Base-by-base conservation (phyloP, 352 stramenopile species). In the Pythium diclinum region DNA sequence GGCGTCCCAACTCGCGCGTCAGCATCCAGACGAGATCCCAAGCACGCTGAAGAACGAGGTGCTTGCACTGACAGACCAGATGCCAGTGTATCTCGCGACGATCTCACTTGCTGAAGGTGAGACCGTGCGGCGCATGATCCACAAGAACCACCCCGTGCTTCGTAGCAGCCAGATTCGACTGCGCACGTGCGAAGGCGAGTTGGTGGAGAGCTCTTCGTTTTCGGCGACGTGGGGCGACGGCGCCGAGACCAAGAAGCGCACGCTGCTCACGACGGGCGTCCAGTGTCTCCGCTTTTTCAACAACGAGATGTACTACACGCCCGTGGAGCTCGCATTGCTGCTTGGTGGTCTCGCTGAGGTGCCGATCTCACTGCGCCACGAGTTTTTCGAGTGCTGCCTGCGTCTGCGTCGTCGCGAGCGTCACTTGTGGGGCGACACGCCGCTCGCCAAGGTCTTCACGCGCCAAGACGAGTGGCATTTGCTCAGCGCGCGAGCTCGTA, bases 201-300 rank as follows among this genome's bases (percentile, higher is more conserved):
- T 94, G 0, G 79, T 95, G 0, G 87, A 95, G 59, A 88, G 84
- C 63, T 95, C 86, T 10, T 90, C 79, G 47, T 87, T 89, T 38
- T 79, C 79, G 34, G 76, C 81, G 6, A 74, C 76, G 14, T 92
- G 83, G 83, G 32, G 44, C 13, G 54, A 66, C 33, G 56, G 62
- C 14, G 52, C 61, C 3, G 46, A 60, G 16, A 21, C 53, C 7
- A 58, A 63, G 3, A 61, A 85, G 25, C 66, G 60, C 13, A 69
- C 71, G 28, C 68, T 92, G 44, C 44, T 51, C 28, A 64, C 77
- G 6, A 77, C 85, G 8, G 82, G 74, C 5, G 69, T 92, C 0
- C 81, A 95, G 59, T 99, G 95, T 69, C 96, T 97, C 64, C 90
- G 96, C 8, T 99, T 99, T 75, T 98, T 99, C 75, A 98, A 99